These are phyloP conservation scores for Quercus mongolica DNA, from an alignment of 306 rosid species.

Conservation along the genomic window DNA sequence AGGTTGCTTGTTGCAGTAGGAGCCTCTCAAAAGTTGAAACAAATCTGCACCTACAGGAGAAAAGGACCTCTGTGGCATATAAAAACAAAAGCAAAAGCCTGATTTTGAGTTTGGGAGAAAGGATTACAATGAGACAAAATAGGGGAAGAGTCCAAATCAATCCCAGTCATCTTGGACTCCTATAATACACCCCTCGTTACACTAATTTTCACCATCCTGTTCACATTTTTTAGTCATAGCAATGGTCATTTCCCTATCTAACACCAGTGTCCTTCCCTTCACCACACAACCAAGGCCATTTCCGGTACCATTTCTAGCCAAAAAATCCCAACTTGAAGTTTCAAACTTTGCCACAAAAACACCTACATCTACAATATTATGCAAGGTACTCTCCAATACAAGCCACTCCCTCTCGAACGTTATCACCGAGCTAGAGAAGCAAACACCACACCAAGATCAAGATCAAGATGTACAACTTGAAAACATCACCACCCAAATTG, in stretches of 20 bases:
- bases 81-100: no score
- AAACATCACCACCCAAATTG: background rate
- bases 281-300: background rate
- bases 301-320: background rate
- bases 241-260: constrained; percentile 45
- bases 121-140: no score
- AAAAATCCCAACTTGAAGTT: background rate
- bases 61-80: no score
- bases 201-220: background rate
- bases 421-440: constrained; percentile 21
- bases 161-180: no score
- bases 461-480: background rate
- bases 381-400: constrained; percentile 22
- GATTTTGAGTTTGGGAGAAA: no score
- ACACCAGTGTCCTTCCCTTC: constrained; percentile 17
- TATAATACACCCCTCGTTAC: no score
- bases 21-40: no score
- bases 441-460: background rate
- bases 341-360: background rate
- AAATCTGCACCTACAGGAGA: no score
- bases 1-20: no score
- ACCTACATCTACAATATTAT: background rate
- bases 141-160: no score
- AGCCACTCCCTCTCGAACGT: constrained; percentile 23
- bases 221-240: background rate